These are phyloP conservation scores for Glycine latifolia DNA, from an alignment of 306 rosid genomes.

Conservation along the genomic window DNA sequence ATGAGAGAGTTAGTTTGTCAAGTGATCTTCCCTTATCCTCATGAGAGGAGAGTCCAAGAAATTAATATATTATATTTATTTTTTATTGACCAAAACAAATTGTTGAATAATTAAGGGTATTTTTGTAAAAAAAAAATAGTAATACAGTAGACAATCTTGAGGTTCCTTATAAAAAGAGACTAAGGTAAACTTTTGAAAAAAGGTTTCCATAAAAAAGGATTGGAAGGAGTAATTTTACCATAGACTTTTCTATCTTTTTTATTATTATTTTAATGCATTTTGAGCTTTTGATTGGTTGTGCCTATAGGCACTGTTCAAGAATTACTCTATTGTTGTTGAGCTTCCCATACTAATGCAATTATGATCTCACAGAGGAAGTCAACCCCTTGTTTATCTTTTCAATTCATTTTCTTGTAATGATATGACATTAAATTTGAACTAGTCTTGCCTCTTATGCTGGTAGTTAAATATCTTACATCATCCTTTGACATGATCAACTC, in stretches of 20 bases:
- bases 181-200: neutral
- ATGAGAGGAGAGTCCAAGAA: neutral
- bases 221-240: neutral
- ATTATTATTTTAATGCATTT: neutral
- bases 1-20: neutral
- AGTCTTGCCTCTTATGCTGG: constrained; percentile 62
- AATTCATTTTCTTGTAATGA: neutral
- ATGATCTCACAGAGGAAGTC: neutral
- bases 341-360: neutral
- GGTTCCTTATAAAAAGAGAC: neutral
- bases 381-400: neutral
- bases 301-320: neutral
- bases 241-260: neutral
- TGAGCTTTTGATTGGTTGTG: neutral
- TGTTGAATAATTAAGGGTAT: neutral
- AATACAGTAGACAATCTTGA: neutral
- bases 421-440: neutral
- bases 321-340: neutral
- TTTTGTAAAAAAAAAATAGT: neutral
- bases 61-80: neutral
- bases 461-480: constrained; percentile 65
- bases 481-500: constrained; percentile 69
- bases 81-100: neutral
- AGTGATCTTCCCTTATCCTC: neutral
- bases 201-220: neutral